phyloP scores from a whole-genome alignment of 805 yeast species.

The Saturnispora besseyi region DNA sequence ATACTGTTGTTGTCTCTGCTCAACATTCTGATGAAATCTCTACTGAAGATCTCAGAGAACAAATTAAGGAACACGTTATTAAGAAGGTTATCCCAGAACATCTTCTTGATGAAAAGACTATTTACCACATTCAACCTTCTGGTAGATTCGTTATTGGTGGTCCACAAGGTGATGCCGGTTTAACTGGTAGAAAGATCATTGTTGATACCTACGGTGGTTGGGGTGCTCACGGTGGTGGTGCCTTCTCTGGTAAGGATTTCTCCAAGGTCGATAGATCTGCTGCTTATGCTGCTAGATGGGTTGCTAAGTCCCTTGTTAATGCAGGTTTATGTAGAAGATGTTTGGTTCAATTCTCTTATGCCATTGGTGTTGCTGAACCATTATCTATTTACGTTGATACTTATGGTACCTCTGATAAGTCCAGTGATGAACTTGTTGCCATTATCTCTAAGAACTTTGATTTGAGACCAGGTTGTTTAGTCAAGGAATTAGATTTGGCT shows the following conservation, averaged over 20 bases:
- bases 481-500: constrained; percentile 91
- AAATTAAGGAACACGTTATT: constrained; percentile 70
- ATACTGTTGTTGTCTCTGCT: constrained; percentile 94
- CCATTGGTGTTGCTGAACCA: constrained; percentile 99
- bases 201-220: constrained; percentile 99
- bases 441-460: constrained; percentile 93
- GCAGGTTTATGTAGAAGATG: constrained; percentile 97
- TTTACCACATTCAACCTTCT: constrained; percentile 98
- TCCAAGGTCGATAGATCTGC: constrained; percentile 99
- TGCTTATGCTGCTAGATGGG: constrained; percentile 99
- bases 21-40: constrained; percentile 96
- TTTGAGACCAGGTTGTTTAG: constrained; percentile 98
- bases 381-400: constrained; percentile 95
- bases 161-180: constrained; percentile 99
- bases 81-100: constrained; percentile 88
- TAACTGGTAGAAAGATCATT: constrained; percentile 98
- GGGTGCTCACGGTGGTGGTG: constrained; percentile 99
- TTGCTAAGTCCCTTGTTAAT: constrained; percentile 92
- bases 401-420: constrained; percentile 91
- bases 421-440: constrained; percentile 82
- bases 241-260: constrained; percentile 99
- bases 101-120: constrained; percentile 87
- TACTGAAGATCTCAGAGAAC: constrained; percentile 82
- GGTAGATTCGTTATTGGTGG: constrained; percentile 99
- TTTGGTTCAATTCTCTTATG: constrained; percentile 96